phyloP scores from a whole-genome alignment of 768 basidiomycete species.

The Jaapia argillacea region DNA sequence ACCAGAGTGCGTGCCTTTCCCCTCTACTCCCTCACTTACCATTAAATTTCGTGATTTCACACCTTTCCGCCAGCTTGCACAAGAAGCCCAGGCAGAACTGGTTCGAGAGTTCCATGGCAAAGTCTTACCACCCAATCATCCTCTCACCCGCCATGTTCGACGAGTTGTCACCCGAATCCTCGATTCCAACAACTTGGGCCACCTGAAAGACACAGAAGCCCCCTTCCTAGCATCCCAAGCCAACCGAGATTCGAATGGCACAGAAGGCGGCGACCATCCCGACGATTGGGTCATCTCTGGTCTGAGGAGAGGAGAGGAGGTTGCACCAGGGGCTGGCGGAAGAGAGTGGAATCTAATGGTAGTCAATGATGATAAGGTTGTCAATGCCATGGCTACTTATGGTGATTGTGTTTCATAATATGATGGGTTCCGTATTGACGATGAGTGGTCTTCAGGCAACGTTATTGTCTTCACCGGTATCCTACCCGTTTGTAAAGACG shows the following conservation, averaged over 20 bases:
- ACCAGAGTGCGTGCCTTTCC: constrained; percentile 28
- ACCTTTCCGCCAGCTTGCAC: constrained; percentile 27
- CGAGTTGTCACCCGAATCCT: constrained; percentile 62
- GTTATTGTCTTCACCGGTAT: constrained; percentile 90
- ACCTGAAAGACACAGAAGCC: constrained; percentile 27
- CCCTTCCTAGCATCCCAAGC: too few relatives aligned
- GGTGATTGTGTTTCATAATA: constrained; percentile 29
- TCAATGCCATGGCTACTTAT: constrained; percentile 73
- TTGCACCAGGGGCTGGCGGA: constrained; percentile 14
- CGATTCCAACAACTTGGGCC: constrained; percentile 61
- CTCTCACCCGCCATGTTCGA: constrained; percentile 55
- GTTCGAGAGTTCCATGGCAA: constrained; percentile 38
- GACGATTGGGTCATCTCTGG: too few relatives aligned
- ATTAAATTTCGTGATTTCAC: not conserved
- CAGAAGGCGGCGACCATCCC: too few relatives aligned
- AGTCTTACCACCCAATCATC: constrained; percentile 60
- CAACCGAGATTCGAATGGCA: too few relatives aligned
- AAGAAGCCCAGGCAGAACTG: constrained; percentile 31
- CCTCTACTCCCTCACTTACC: not conserved
- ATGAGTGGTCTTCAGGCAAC: constrained; percentile 32
- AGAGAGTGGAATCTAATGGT: constrained; percentile 66
- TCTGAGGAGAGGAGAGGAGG: constrained; percentile 7
- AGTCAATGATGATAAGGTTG: constrained; percentile 55
- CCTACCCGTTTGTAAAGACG: constrained; percentile 64
- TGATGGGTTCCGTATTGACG: not conserved